These are phyloP conservation scores for Trichoderma guizhouense DNA, from an alignment of 2,329 filamentous ascomycete genomes.

Conservation along the genomic window DNA sequence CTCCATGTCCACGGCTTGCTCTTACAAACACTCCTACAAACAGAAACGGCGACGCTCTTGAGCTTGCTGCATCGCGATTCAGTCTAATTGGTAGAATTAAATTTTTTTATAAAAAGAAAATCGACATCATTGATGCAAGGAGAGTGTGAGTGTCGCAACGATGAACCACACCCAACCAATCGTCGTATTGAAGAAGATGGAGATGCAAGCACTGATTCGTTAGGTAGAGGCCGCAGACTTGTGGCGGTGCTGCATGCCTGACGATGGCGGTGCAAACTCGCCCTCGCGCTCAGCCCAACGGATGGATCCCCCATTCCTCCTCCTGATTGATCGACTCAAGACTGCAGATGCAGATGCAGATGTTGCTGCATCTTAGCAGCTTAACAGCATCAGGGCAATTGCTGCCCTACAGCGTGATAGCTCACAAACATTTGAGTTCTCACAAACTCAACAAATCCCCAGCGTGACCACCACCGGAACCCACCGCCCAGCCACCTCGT, in stretches of 20 bases:
- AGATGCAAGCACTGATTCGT: not conserved
- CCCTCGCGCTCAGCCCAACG: not conserved
- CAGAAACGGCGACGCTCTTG: too few relatives aligned
- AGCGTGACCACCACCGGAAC: not conserved
- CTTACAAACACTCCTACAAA: too few relatives aligned
- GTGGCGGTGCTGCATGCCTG: conserved; percentile 5
- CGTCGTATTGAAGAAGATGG: not conserved
- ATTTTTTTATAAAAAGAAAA: too few relatives aligned
- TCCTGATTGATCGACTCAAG: not conserved
- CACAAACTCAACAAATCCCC: not conserved
- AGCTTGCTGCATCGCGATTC: not conserved
- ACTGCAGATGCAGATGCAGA: not conserved
- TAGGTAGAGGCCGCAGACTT: not conserved
- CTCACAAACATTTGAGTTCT: not conserved
- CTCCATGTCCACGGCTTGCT: too few relatives aligned
- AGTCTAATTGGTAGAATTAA: too few relatives aligned
- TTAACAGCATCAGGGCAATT: not conserved
- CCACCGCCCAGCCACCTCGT: conserved; percentile 11
- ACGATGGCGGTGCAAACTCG: conserved; percentile 1
- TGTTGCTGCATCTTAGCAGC: not conserved
- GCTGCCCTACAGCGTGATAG: not conserved
- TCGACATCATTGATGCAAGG: not conserved
- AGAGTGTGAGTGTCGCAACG: not conserved
- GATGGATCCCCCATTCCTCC: not conserved
- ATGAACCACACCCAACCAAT: not conserved